These are phyloP conservation scores for Dendrothele bispora DNA, from an alignment of 768 basidiomycete species.

Conservation along the genomic window DNA sequence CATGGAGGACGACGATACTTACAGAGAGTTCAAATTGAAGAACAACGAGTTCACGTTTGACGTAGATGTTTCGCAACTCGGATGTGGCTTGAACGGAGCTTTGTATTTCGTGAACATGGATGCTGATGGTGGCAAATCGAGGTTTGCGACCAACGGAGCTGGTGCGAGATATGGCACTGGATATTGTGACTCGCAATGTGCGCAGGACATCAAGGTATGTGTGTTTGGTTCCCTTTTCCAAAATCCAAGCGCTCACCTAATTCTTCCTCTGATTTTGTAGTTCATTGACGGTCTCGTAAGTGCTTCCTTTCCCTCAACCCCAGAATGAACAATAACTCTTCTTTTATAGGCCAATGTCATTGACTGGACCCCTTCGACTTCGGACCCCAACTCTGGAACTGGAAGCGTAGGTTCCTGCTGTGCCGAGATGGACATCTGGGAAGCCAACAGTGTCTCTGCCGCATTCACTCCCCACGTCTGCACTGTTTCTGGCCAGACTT, in stretches of 20 bases:
- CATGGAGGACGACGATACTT: conserved; percentile 43
- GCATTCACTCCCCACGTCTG: conserved; percentile 57
- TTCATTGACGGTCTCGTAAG: conserved; percentile 56
- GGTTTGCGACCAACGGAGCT: conserved; percentile 53
- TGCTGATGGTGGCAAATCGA: conserved; percentile 50
- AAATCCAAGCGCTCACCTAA: too few relatives aligned
- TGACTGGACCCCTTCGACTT: conserved; percentile 38
- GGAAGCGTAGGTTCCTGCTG: conserved; percentile 54
- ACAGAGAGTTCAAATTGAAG: conserved; percentile 44
- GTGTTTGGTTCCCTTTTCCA: too few relatives aligned
- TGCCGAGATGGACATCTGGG: conserved; percentile 62
- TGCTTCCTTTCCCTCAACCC: conserved; percentile 5
- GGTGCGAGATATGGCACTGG: conserved; percentile 45
- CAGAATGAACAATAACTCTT: not conserved
- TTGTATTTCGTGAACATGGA: conserved; percentile 61
- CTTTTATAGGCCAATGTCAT: conserved; percentile 43
- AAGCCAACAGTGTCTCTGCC: conserved; percentile 51
- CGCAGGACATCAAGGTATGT: conserved; percentile 58
- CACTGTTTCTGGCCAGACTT: conserved; percentile 34
- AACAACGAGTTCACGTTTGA: conserved; percentile 65
- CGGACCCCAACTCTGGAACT: conserved; percentile 44
- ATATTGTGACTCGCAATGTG: conserved; percentile 50
- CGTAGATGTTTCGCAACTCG: conserved; percentile 57
- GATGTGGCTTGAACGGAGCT: conserved; percentile 61
- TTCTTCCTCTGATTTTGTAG: too few relatives aligned